Conservation (phyloP, 768 basidiomycete genomes). For the Russula ochroleuca region DNA sequence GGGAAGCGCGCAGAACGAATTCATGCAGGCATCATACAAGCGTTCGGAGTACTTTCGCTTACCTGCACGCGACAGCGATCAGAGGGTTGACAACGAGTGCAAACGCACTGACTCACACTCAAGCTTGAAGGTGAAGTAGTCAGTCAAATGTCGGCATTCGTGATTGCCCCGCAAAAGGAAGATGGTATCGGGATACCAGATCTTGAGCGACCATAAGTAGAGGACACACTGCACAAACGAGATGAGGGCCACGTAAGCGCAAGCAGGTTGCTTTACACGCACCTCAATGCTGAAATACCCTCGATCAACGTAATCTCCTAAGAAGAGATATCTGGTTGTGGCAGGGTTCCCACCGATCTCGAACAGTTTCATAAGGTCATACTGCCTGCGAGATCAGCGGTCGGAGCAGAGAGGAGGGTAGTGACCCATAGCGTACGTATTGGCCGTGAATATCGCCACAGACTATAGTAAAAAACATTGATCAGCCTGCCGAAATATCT, state of each 20-base stretch:
- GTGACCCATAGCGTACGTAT: slow-evolving; percentile 64
- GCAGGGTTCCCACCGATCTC: slow-evolving; percentile 74
- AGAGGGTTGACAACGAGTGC: not conserved
- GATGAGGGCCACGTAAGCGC: slow-evolving; percentile 15
- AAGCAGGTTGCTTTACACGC: slow-evolving; percentile 19
- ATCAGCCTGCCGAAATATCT: slow-evolving; percentile 23
- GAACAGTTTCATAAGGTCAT: slow-evolving; percentile 76
- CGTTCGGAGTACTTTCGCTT: slow-evolving; percentile 98
- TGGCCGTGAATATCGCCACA: slow-evolving; percentile 99
- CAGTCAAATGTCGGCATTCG: slow-evolving; percentile 96
- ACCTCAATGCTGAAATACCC: slow-evolving; percentile 77
- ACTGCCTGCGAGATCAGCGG: slow-evolving; percentile 39
- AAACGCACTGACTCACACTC: slow-evolving; percentile 63
- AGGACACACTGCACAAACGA: slow-evolving; percentile 71
- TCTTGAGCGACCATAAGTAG: slow-evolving; percentile 97
- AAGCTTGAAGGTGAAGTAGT: slow-evolving; percentile 98
- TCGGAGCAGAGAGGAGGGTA: slow-evolving; percentile 12
- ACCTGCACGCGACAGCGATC: slow-evolving; percentile 45
- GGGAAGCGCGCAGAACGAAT: slow-evolving; percentile 92
- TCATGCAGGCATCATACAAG: slow-evolving; percentile 97
- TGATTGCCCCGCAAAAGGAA: slow-evolving; percentile 98
- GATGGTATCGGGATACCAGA: slow-evolving; percentile 97
- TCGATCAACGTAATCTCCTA: slow-evolving; percentile 72
- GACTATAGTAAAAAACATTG: slow-evolving; percentile 35
- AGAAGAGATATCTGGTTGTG: slow-evolving; percentile 67